phyloP scores from a whole-genome alignment of 257 asterid species.

The Rhazya stricta region DNA sequence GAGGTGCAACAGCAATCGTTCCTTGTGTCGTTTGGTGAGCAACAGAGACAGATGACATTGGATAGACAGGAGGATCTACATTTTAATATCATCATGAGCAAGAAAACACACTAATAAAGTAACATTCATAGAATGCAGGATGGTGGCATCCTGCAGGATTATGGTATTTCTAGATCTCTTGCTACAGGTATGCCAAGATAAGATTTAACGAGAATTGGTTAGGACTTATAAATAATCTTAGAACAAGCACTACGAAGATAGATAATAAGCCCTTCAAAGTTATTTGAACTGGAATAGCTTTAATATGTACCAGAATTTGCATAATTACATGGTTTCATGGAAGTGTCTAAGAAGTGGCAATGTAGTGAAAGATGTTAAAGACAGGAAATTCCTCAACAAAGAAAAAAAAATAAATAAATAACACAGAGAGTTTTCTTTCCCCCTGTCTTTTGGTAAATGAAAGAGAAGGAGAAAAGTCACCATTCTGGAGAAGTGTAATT shows the following conservation, averaged over 20 bases:
- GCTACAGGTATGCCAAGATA: background rate
- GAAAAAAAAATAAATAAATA: background rate
- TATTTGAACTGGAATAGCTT: background rate
- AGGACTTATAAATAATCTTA: background rate
- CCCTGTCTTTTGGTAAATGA: background rate
- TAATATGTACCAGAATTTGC: background rate
- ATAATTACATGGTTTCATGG: background rate
- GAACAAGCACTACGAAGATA: background rate
- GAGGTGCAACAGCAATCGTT: conserved; percentile 24
- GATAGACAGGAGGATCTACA: conserved; percentile 16
- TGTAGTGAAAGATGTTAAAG: background rate
- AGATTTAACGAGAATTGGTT: background rate
- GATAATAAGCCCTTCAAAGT: background rate
- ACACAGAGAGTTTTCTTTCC: background rate
- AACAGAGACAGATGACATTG: conserved; percentile 13
- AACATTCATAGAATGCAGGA: background rate
- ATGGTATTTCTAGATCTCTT: background rate
- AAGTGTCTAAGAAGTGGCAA: background rate
- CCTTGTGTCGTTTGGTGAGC: conserved; percentile 8
- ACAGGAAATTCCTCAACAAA: background rate
- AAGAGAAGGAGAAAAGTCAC: conserved; percentile 21
- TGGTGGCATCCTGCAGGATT: background rate
- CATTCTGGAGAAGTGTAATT: conserved; percentile 24
- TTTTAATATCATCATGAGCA: background rate
- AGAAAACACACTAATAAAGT: background rate